Evolutionary conservation across 257 asterid species (phyloP), one percentile per base, ranked within the genome.

Genomic region (Solanum peruvianum): DNA sequence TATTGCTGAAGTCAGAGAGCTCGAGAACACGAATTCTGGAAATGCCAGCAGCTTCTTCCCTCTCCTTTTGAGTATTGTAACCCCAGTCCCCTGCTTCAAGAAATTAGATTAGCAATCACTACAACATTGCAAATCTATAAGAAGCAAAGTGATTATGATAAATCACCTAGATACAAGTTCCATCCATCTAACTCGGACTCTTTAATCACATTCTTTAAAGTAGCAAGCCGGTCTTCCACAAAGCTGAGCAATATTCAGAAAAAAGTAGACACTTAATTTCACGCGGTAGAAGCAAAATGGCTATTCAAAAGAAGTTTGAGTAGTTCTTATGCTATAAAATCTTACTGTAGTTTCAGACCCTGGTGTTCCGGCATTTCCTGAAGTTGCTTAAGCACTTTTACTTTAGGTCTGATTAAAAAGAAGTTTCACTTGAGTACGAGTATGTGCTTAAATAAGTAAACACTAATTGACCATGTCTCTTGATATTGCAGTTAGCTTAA

Each of bases 321-420:
- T 49, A 80, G 67, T 49, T 49, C 69, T 29, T 31, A 16, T 18
- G 31, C 69, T 49, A 64, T 12, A 81, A 64, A 77, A 87, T 87
- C 98, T 93, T 92, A 97, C 99, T 97, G 98, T 87, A 97, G 91
- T 44, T 92, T 92, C 73, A 96, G 92, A 58, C 98, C 98, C 90
- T 93, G 95, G 89, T 96, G 94, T 89, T 94, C 98, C 7, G 99
- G 98, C 98, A 95, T 96, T 72, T 94, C 92, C 88, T 96, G 98
- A 85, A 97, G 96, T 93, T 89, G 91, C 95, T 96, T 96, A 91
- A 97, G 91, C 86, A 95, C 98, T 89, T 96, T 86, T 20, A 95
- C 98, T 91, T 96, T 96, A 49, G 99, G 99, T 41, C 99, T 97
- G 95, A 85, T 62, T 5, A 45, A 88, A 78, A 89, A 64, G 82